Base-by-base conservation (phyloP, 148 eudicot species). In the Cornus florida region DNA sequence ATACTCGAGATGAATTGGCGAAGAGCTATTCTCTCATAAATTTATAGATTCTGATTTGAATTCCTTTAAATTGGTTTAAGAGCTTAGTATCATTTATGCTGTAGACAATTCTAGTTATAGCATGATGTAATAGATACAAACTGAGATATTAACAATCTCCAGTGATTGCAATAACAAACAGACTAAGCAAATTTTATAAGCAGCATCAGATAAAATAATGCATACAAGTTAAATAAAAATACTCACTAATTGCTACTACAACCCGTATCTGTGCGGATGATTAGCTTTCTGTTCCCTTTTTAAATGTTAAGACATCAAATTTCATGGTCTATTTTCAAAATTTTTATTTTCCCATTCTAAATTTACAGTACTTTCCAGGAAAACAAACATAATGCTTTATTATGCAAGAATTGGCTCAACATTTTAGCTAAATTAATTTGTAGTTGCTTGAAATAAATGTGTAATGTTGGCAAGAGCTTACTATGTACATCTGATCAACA, bases 401-500 rank as follows among this genome's bases (percentile, higher is more conserved):
- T 6, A n/a, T 60, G 12, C 32, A 22, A 10, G 48, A 75, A 64
- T 35, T 7, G 56, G 32, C 16, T 68, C 64, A 75, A 62, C 24
- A 64, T 22, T 35, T 62, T 24, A 19, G 33, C 17, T 10, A 59
- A 60, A 74, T 28, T 74, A 24, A 17, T 38, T 56, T 10, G 66
- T 4, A 43, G 10, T 43, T 6, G 6, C 1, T 9, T 43, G 48
- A 39, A 20, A 23, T 1, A 67, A 32, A 31, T 3, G 1, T 69
- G 31, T 35, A 48, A 14, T 7, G 7, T n/a, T 3, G 7, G 46
- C 19, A 76, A 75, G 62, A 74, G 56, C 62, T 77, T 86, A 92
- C 99, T 57, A 32, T 86, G 82, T 87, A 90, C 99, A 96, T 96
- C 84, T 96, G 99, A 78, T 91, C 91, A 73, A 92, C 85, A 77